Percentiles rank a stretch among this genome's conserved stretches.
phyloP scores from a whole-genome alignment of 768 basidiomycete genomes.

The Agaricus sinodeliciosus region DNA sequence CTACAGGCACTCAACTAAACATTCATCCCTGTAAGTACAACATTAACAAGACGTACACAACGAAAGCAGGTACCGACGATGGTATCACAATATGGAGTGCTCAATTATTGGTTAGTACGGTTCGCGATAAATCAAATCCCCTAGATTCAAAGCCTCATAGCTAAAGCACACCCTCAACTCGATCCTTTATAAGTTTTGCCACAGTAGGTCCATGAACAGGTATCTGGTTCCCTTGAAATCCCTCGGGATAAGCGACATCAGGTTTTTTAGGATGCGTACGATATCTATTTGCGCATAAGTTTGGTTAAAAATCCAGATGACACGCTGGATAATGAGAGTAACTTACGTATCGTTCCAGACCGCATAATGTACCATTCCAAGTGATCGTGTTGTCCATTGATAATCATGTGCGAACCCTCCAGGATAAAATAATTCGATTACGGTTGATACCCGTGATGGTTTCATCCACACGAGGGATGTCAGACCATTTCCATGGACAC shows the following conservation, averaged over 20 bases:
- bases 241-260: conserved; percentile 65
- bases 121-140: neutral
- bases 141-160: neutral
- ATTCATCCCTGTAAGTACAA: neutral
- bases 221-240: conserved; percentile 76
- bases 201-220: conserved; percentile 64
- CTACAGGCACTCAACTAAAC: neutral
- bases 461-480: conserved; percentile 87
- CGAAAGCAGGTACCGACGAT: too few relatives aligned
- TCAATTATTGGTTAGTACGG: too few relatives aligned
- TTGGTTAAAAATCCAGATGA: neutral
- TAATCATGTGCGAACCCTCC: conserved; percentile 82
- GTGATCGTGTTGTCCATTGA: conserved; percentile 69
- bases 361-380: conserved; percentile 71
- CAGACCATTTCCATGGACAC: conserved; percentile 76
- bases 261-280: conserved; percentile 40
- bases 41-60: too few relatives aligned
- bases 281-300: conserved; percentile 15
- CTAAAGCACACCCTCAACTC: conserved; percentile 25
- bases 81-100: too few relatives aligned
- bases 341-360: conserved; percentile 75
- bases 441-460: conserved; percentile 63
- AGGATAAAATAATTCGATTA: conserved; percentile 83
- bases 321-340: neutral
- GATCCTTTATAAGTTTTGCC: conserved; percentile 66